Conservation (phyloP, 768 basidiomycete genomes). For the Roridomyces roridus region DNA sequence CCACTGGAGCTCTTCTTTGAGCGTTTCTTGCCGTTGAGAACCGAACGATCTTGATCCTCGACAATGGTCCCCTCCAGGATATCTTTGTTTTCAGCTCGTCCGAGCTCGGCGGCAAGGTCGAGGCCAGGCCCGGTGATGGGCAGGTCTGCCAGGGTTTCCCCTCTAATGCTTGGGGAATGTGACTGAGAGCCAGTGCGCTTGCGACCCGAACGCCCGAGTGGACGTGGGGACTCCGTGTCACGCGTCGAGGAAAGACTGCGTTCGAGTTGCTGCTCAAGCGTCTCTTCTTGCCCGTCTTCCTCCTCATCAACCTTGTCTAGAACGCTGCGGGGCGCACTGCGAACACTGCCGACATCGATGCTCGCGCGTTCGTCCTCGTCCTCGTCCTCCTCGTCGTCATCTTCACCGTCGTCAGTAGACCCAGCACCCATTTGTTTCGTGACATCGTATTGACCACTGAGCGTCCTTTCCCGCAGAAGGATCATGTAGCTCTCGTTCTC, state of each 20-base stretch:
- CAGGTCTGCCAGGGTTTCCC: slow-evolving; percentile 85
- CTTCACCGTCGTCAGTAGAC: slow-evolving; percentile 45
- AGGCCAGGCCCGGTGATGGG: slow-evolving; percentile 90
- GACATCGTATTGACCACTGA: slow-evolving; percentile 87
- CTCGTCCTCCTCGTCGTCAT: slow-evolving; percentile 48
- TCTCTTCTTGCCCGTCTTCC: slow-evolving; percentile 44
- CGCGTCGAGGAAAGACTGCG: slow-evolving; percentile 39
- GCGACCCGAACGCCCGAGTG: slow-evolving; percentile 50
- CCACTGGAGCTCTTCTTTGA: slow-evolving; percentile 51
- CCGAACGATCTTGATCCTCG: slow-evolving; percentile 56
- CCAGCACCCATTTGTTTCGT: slow-evolving; percentile 67
- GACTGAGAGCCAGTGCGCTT: slow-evolving; percentile 58
- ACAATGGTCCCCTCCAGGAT: slow-evolving; percentile 62
- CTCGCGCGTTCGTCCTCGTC: slow-evolving; percentile 47
- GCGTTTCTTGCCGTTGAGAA: slow-evolving; percentile 55
- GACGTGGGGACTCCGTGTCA: slow-evolving; percentile 45
- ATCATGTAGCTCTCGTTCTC: slow-evolving; percentile 99
- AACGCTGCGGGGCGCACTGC: slow-evolving; percentile 60
- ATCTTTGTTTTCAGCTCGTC: slow-evolving; percentile 90
- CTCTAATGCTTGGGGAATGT: slow-evolving; percentile 54
- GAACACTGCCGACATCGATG: slow-evolving; percentile 59
- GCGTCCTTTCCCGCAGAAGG: slow-evolving; percentile 86
- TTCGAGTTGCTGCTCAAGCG: slow-evolving; percentile 45
- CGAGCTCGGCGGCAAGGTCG: slow-evolving; percentile 90
- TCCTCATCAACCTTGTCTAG: slow-evolving; percentile 72